Evolutionary conservation across 2,329 filamentous ascomycete genomes (phyloP).

Genomic region (Amylocarpus encephaloides): DNA sequence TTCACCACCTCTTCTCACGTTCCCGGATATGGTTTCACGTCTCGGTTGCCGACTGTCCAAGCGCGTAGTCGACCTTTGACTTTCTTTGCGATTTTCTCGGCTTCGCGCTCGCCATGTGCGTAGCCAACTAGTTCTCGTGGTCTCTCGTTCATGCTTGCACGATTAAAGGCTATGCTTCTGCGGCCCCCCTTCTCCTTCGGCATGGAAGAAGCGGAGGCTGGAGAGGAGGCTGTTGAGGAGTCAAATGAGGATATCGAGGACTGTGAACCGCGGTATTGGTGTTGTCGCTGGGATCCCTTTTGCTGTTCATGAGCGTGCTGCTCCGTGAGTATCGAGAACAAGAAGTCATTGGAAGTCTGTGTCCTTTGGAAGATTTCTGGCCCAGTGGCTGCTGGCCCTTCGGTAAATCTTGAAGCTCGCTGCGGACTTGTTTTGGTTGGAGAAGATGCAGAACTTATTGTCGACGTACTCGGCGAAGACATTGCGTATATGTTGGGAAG

Average conservation of each 20-base stretch:
- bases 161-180: conserved; percentile 15
- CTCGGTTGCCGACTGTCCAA: conserved; percentile 16
- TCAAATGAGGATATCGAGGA: conserved; percentile 13
- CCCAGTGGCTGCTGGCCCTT: conserved; percentile 6
- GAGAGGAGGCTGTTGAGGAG: conserved; percentile 3
- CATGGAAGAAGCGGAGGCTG: not conserved
- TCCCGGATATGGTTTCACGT: conserved; percentile 19
- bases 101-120: conserved; percentile 1
- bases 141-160: conserved; percentile 15
- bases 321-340: conserved; percentile 16
- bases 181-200: conserved; percentile 10
- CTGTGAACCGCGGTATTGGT: conserved; percentile 7
- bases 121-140: conserved; percentile 4
- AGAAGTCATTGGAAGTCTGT: conserved; percentile 8
- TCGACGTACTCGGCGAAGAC: not conserved
- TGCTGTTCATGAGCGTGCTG: conserved; percentile 17
- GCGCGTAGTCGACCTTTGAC: conserved; percentile 21
- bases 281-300: conserved; percentile 1
- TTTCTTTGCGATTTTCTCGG: conserved; percentile 13
- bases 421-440: conserved; percentile 2
- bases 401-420: conserved; percentile 11
- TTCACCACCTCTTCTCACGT: conserved; percentile 9
- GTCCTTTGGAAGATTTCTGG: conserved; percentile 10
- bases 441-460: not conserved
- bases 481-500: not conserved